Percentiles rank a stretch among this genome's conserved stretches.
phyloP scores from a whole-genome alignment of 108 stramenopile genomes.

The Cyclostephanos invisitatus region DNA sequence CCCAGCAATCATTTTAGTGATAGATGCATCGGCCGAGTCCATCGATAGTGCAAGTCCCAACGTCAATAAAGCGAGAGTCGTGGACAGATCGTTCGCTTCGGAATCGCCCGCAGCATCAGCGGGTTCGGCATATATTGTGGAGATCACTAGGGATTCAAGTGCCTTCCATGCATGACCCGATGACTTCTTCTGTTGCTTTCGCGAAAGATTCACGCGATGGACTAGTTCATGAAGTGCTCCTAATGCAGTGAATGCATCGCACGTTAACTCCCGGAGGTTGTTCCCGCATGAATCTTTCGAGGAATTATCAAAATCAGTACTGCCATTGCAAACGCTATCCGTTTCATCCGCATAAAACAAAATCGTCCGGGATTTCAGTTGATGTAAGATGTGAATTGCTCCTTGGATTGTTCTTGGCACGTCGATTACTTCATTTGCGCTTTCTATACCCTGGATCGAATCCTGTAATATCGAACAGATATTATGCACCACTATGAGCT shows the following conservation, averaged over 20 bases:
- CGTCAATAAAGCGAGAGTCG: slow-evolving; percentile 27
- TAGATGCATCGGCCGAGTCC: slow-evolving; percentile 1
- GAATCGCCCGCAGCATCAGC: background rate
- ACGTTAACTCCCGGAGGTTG: background rate
- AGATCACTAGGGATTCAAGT: slow-evolving; percentile 31
- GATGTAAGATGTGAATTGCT: background rate
- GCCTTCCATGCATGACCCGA: slow-evolving; percentile 36
- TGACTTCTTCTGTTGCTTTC: slow-evolving; percentile 12
- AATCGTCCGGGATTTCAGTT: background rate
- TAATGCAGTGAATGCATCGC: slow-evolving; percentile 6
- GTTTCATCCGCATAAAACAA: slow-evolving; percentile 2
- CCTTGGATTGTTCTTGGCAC: background rate
- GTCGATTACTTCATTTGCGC: slow-evolving; percentile 7
- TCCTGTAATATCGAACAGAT: slow-evolving; percentile 16
- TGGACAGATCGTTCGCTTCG: slow-evolving; percentile 9
- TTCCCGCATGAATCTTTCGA: background rate
- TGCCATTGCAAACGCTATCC: background rate
- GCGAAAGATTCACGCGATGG: slow-evolving; percentile 9
- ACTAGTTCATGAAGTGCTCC: slow-evolving; percentile 30
- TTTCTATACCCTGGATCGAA: slow-evolving; percentile 6
- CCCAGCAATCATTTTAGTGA: slow-evolving; percentile 46
- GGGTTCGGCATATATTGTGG: background rate
- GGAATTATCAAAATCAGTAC: background rate
- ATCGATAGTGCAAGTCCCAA: slow-evolving; percentile 19
- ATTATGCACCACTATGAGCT: background rate